phyloP scores from a whole-genome alignment of 2,329 filamentous ascomycete genomes.

The Fusarium subtropicale region DNA sequence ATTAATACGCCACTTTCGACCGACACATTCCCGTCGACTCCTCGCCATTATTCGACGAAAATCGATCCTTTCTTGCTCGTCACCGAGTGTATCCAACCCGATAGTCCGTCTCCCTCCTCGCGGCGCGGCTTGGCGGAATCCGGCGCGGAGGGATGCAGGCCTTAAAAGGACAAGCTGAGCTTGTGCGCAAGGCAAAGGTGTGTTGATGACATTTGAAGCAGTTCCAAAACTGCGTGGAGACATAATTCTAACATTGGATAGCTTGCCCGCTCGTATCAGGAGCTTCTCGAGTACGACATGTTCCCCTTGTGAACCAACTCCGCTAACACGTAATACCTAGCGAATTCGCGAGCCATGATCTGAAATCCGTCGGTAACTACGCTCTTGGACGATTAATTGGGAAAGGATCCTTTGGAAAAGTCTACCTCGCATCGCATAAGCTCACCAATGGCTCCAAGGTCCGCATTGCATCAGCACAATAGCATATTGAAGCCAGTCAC shows the following conservation, averaged over 20 bases:
- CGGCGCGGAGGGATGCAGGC: constrained; percentile 61
- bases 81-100: constrained; percentile 6
- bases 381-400: constrained; percentile 90
- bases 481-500: background rate
- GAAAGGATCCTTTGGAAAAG: constrained; percentile 98
- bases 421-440: constrained; percentile 95
- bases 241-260: constrained; percentile 52
- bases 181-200: constrained; percentile 72
- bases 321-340: constrained; percentile 59
- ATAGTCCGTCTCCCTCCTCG: constrained; percentile 34
- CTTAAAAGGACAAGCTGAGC: constrained; percentile 68
- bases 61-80: constrained; percentile 2
- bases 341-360: constrained; percentile 92
- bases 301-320: background rate
- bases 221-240: background rate
- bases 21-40: constrained; percentile 31
- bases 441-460: constrained; percentile 99
- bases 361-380: constrained; percentile 95
- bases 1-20: constrained; percentile 38
- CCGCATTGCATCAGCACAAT: constrained; percentile 37
- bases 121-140: constrained; percentile 42
- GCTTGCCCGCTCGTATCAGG: constrained; percentile 97
- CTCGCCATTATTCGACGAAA: constrained; percentile 22
- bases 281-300: constrained; percentile 85
- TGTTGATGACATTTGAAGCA: constrained; percentile 20